Base-by-base conservation (phyloP, 1,284 basidiomycete genomes). In the Ceratobasidium sp. region DNA sequence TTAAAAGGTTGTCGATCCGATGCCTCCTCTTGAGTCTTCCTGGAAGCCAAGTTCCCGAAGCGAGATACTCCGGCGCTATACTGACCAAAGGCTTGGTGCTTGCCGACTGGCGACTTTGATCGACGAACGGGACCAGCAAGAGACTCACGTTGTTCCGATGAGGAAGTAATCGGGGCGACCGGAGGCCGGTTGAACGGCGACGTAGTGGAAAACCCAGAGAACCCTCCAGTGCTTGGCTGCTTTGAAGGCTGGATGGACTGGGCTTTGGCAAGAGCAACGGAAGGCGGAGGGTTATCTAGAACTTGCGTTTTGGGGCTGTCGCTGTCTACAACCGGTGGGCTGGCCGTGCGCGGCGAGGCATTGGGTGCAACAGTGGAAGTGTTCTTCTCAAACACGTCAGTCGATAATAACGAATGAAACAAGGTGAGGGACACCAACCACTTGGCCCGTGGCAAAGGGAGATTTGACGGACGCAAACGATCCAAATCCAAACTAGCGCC, bases 61-160 rank as follows among this genome's bases (percentile, higher is more conserved):
- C 70, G 70, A 22, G 70, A 73, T 22, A 73, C 22, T 13, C 70
- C 70, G 7, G 70, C 44, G 57, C 70, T 73, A 34, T 73, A 73
- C 43, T 73, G 70, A 11, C 70, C 70, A 44, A 73, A 73, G 4
- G 70, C 70, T 40, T 73, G 70, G n/a, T 73, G 70, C 34, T 64
- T 73, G 9, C 70, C 70, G 64, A 73, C 70, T 44, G 70, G 70
- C 15, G 70, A 73, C 40, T 73, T 73, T 11, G 70, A 73, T 34
- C 70, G 70, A 22, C 70, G 70, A 61, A 73, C 70, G 2, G 70
- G 70, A 6, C 70, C 70, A 25, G 70, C 70, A 9, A 73, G 49
- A 3, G 70, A 73, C 1, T 62, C 57, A 4, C 70, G 70, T n/a
- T 62, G 70, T 13, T 57, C 56, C 6, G 57, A 67, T 34, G 46